phyloP scores from a whole-genome alignment of 768 basidiomycete species.

The Gautieria morchelliformis region DNA sequence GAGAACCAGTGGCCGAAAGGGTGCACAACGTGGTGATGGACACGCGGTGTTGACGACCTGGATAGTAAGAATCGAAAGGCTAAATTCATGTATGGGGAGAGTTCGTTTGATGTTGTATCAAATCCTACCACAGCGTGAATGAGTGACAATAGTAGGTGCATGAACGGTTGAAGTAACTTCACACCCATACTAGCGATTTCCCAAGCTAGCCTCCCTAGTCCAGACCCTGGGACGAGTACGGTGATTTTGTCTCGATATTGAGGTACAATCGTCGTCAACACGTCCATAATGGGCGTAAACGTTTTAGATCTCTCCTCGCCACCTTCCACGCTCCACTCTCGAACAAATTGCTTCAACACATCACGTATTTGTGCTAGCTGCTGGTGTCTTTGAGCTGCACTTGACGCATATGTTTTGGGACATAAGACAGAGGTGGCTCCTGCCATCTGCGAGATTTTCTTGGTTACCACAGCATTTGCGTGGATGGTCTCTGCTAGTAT shows the following conservation, averaged over 20 bases:
- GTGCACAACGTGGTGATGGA: slow-evolving; percentile 41
- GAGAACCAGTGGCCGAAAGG: slow-evolving; percentile 67
- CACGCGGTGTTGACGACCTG: slow-evolving; percentile 28
- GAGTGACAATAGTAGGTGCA: background rate
- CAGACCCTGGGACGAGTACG: slow-evolving; percentile 56
- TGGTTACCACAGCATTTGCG: slow-evolving; percentile 27
- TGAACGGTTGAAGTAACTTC: slow-evolving; percentile 7
- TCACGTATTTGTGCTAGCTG: slow-evolving; percentile 47
- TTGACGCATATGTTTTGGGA: background rate
- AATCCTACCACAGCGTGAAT: slow-evolving; percentile 25
- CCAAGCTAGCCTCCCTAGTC: slow-evolving; percentile 58
- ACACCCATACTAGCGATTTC: slow-evolving; percentile 53
- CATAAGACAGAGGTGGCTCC: background rate
- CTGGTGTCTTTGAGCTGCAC: background rate
- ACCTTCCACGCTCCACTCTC: slow-evolving; percentile 62
- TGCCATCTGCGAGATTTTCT: slow-evolving; percentile 22
- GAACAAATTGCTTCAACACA: slow-evolving; percentile 56
- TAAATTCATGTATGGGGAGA: slow-evolving; percentile 58
- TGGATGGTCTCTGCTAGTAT: slow-evolving; percentile 23
- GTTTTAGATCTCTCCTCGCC: slow-evolving; percentile 41
- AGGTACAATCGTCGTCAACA: slow-evolving; percentile 23
- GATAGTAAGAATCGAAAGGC: slow-evolving; percentile 50
- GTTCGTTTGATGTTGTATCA: slow-evolving; percentile 50
- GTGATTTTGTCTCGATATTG: slow-evolving; percentile 24
- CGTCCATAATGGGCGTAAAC: slow-evolving; percentile 46